Base-by-base conservation (phyloP, 345 rosid species). In the Stellera chamaejasme region DNA sequence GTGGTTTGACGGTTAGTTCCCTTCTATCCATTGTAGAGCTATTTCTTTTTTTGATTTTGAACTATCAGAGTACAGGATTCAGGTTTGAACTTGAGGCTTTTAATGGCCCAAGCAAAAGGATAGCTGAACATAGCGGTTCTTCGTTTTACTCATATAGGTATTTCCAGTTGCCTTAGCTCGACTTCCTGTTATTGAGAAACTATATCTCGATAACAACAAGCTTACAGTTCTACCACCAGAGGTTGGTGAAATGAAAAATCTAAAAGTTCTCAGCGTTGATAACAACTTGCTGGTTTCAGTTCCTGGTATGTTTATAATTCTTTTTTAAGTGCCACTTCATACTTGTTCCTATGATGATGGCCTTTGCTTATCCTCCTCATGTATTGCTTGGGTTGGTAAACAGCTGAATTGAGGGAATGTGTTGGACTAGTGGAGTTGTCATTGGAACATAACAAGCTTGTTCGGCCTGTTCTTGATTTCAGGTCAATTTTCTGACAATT, bases 381-480 rank as follows among this genome's bases (percentile, higher is more conserved):
- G 16, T 42, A 28, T 48, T 67, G 60, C 53, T 45, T 55, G 67
- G 65, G 62, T 63, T 66, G 61, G 16, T 74, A 58, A 69, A 65
- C 87, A 93, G 99, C 59, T 68, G 99, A 93, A 74, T 79, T 93
- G 78, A 79, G 95, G 54, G 96, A 87, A 61, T 93, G 97, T n/a
- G 78, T 80, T 23, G 72, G 75, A 66, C 72, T 93, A 51, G 81
- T 84, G 68, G 99, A 93, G 59, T 66, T 93, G 66, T 93, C 99
- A 10, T 68, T 93, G 75, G 99, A 93, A 58, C 87, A 89, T 85
- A 93, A 93, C 76, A 90, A 79, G 73, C 95, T 93, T 58, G 71
- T 93, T 48, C 88, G 96, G 44, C 99, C 97, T 64, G 95, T 93
- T 75, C 99, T 93, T 64, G 99, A 93, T 81, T 93, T 87, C 95